Base-by-base conservation (phyloP, 768 basidiomycete genomes). In the Cyclocybe cylindracea region DNA sequence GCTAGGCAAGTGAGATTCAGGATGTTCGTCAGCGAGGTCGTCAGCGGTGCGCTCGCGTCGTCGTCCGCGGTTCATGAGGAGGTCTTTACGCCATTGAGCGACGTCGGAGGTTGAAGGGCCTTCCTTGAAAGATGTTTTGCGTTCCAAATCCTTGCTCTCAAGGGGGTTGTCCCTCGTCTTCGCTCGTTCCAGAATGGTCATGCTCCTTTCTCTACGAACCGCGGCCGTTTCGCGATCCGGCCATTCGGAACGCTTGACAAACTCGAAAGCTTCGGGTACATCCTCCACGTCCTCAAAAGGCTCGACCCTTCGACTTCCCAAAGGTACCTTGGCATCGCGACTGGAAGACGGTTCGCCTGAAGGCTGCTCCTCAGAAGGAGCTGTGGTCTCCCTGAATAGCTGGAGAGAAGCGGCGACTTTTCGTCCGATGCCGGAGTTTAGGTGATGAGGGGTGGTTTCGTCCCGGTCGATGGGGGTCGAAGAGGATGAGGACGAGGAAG, bases 171-270 rank as follows among this genome's bases (percentile, higher is more conserved):
- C 85, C 54, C 79, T 72, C n/a, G 80, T 78, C 61, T 72, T 74
- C 13, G 78, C 56, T 49, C 80, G 76, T 51, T 87, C 83, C 48
- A 87, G 65, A 16, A 74, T 76, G 14, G 83, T 81, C 34, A 78
- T 73, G 62, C 88, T 90, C 66, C 79, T 83, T 63, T 88, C 85
- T 51, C 88, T 75, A 50, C 88, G 76, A 44, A 85, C 72, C 14
- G 85, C 86, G 49, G 84, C 86, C 5, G 81, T 74, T 70, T 90
- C 90, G 37, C 87, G 81, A 66, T 89, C 89, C 1, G 87, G 88
- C 91, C 91, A 91, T 57, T 89, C 90, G 11, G 91, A 84, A 39
- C 90, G 82, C 64, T 89, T 91, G 42, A 91, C 87, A 60, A 90
- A 91, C 72, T 91, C 82, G 62, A 84, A 91, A 62, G 85, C 79